Base-by-base conservation (phyloP, 1,284 basidiomycete genomes). In the Cutaneotrichosporon mucoides region DNA sequence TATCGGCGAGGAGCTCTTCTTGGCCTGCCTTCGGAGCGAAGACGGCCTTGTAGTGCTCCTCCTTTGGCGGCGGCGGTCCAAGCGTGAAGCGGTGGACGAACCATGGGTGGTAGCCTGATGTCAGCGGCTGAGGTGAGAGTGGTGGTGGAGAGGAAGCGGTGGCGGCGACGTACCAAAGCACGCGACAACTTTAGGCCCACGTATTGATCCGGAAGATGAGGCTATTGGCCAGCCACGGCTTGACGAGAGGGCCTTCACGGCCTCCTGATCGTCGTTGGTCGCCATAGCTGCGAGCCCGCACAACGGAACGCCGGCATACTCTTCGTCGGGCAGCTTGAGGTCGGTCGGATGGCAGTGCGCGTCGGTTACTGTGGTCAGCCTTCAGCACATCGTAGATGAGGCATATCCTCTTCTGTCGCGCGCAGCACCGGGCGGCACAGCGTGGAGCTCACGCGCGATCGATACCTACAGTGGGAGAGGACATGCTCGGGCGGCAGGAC, bases 91-190 rank as follows among this genome's bases (percentile, higher is more conserved):
- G 71, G 61, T 80, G 80, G n/a, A 68, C 71, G 66, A 77, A 81
- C 80, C 80, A 81, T 7, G 79, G 80, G 61, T 81, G 81, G 52
- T 80, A 73, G 49, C 80, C 79, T 78, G 56, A 16, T 34, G 53
- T 46, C 36, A 36, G 38, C 42, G 33, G 7, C 7, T 10, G 9
- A 13, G 8, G 42, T 24, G 24, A 24, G 24, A 24, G 24, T 24
- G 24, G 24, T 24, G 24, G 24, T 24, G 24, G 24, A 24, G 24
- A 24, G 24, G 24, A 24, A 24, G 24, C 24, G 24, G 24, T 24
- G 24, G 24, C 24, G 24, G 24, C 24, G 24, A 67, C 76, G 57
- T 47, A 77, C 78, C 79, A 59, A 77, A 80, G 52, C 73, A 77
- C 2, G 75, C 67, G 0, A 77, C 63, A 1, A 76, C 72, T 33